Conservation (phyloP, 139 green algal genomes). For the Dunaliella primolecta region DNA sequence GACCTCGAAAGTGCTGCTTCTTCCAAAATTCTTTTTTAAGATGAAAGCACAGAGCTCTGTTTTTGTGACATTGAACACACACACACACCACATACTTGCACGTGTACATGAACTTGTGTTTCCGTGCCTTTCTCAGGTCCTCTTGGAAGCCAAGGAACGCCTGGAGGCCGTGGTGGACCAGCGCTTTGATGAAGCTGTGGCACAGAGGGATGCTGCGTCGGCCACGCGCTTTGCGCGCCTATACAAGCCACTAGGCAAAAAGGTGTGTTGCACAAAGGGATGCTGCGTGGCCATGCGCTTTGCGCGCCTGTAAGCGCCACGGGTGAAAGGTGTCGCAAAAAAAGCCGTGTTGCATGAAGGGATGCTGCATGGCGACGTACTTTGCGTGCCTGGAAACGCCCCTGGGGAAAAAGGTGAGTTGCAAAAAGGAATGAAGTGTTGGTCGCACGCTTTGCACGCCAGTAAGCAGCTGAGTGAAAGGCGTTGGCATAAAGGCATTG, state of each 20-base stretch:
- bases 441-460: too few species aligned
- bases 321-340: too few species aligned
- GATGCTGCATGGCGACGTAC: neutral
- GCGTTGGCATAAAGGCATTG: too few species aligned
- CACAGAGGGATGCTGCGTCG: conserved; percentile 52
- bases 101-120: neutral
- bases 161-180: conserved; percentile 66
- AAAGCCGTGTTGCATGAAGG: neutral
- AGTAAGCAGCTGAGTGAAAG: too few species aligned
- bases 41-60: conserved; percentile 2
- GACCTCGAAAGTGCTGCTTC: too few species aligned
- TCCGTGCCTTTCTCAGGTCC: conserved; percentile 43
- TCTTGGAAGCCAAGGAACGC: conserved; percentile 56
- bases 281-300: neutral
- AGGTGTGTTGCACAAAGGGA: conserved; percentile 25
- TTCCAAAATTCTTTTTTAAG: conserved; percentile 1
- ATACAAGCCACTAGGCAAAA: conserved; percentile 70
- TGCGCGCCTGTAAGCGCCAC: neutral
- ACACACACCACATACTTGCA: neutral
- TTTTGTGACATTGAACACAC: too few species aligned
- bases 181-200: conserved; percentile 57
- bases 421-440: too few species aligned
- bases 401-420: neutral
- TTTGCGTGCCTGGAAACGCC: neutral
- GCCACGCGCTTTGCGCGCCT: conserved; percentile 78